Conservation (phyloP, 345 rosid genomes). For the Eutrema japonicum region DNA sequence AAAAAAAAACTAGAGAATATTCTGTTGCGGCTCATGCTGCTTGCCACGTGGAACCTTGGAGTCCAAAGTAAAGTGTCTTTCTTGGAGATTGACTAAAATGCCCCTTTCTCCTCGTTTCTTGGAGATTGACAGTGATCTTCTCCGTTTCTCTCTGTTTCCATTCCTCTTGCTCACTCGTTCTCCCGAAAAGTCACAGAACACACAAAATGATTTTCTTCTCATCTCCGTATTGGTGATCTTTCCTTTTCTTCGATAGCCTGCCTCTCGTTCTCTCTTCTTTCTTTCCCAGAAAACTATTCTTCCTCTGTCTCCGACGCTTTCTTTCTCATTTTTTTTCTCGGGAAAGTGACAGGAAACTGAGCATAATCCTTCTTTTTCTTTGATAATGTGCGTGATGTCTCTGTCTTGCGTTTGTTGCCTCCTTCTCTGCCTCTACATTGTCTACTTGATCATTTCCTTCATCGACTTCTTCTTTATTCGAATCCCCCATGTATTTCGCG, state of each 20-base stretch:
- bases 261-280: slow-evolving; percentile 18
- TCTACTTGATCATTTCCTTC: slow-evolving; percentile 17
- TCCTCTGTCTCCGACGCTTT: slow-evolving; percentile 45
- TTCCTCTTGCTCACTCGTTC: slow-evolving; percentile 11
- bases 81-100: slow-evolving; percentile 18
- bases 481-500: slow-evolving; percentile 16
- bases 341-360: slow-evolving; percentile 8
- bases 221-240: background rate
- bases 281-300: slow-evolving; percentile 30
- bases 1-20: too few species aligned
- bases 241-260: slow-evolving; percentile 22
- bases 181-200: slow-evolving; percentile 1
- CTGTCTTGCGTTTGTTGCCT: slow-evolving; percentile 15
- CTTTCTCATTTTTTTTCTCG: slow-evolving; percentile 21
- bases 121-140: background rate
- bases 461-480: slow-evolving; percentile 21
- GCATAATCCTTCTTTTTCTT: background rate
- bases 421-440: slow-evolving; percentile 9
- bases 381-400: background rate
- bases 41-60: slow-evolving; percentile 20
- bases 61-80: background rate
- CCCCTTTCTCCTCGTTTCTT: background rate
- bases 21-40: background rate
- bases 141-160: slow-evolving; percentile 24
- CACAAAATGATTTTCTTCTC: slow-evolving; percentile 16